Evolutionary conservation across 2,329 filamentous ascomycete species (phyloP).

Genomic region (Thermothelomyces thermophilus): DNA sequence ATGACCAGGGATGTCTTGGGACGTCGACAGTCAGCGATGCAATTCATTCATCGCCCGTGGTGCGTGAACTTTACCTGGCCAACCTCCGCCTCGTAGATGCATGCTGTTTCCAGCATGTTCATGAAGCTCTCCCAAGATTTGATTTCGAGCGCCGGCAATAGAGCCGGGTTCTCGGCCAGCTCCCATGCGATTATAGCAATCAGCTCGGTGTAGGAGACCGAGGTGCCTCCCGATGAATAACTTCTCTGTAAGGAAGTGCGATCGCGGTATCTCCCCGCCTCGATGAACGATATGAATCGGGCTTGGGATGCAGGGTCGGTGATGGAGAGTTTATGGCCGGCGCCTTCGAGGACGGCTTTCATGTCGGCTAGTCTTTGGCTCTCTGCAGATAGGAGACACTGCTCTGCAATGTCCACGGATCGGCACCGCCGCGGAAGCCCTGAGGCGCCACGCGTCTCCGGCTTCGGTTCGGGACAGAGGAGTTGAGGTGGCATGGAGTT

Average conservation of each 20-base stretch:
- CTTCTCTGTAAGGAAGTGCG: constrained; percentile 21
- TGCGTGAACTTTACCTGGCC: constrained; percentile 20
- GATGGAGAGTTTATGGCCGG: constrained; percentile 24
- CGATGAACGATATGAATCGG: constrained; percentile 24
- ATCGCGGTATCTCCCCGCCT: constrained; percentile 26
- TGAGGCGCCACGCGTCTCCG: not conserved
- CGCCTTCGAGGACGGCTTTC: constrained; percentile 27
- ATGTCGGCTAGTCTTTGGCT: constrained; percentile 27
- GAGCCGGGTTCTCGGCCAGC: constrained; percentile 26
- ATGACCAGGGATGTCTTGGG: constrained; percentile 26
- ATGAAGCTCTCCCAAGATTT: constrained; percentile 27
- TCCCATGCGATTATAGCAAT: constrained; percentile 29
- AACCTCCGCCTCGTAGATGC: constrained; percentile 28
- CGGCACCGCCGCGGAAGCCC: constrained; percentile 12
- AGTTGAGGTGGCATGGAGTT: constrained; percentile 25
- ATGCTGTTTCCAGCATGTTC: constrained; percentile 26
- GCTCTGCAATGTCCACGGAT: constrained; percentile 19
- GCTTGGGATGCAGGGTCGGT: constrained; percentile 17
- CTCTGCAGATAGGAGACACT: constrained; percentile 26
- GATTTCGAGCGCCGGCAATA: constrained; percentile 25
- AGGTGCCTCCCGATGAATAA: constrained; percentile 15
- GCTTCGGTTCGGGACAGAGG: constrained; percentile 23
- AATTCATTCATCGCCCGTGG: too few relatives aligned
- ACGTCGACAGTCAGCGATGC: constrained; percentile 10
- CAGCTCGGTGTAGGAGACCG: constrained; percentile 27